Evolutionary conservation across 345 rosid species (phyloP).

Genomic region (Salix brachista): DNA sequence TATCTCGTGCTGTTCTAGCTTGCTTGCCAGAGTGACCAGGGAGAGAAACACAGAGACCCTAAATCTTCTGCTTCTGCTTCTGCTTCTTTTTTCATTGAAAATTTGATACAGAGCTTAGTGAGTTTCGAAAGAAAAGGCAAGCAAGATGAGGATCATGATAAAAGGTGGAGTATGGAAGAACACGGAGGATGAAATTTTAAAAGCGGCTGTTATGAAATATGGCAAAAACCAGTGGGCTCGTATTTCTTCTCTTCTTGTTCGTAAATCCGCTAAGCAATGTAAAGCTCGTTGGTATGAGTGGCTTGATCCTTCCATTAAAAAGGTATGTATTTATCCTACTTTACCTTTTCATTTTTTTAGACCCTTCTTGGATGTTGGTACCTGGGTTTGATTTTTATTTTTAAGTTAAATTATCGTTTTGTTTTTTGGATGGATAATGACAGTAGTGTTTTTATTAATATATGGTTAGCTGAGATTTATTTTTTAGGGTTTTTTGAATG

Average conservation of each 20-base stretch:
- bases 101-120: background rate
- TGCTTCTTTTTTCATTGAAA: background rate
- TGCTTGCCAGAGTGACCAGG: background rate
- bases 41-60: background rate
- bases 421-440: background rate
- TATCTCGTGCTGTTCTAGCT: background rate
- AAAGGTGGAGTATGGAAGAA: constrained; percentile 99
- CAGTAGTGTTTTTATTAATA: background rate
- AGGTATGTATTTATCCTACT: constrained; percentile 35
- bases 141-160: constrained; percentile 98
- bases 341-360: background rate
- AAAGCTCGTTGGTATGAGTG: constrained; percentile 99
- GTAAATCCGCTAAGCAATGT: constrained; percentile 98
- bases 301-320: constrained; percentile 99
- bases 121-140: background rate
- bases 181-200: constrained; percentile 99
- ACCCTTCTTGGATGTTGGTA: background rate
- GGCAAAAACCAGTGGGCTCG: constrained; percentile 99
- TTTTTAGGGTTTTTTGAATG: background rate
- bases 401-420: background rate
- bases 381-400: background rate
- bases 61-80: background rate
- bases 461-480: background rate
- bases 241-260: constrained; percentile 93
- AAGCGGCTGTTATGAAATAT: constrained; percentile 98